Evolutionary conservation across 768 basidiomycete species (phyloP), one percentile per base, ranked within the genome.

Genomic region (Lentinula aciculospora): DNA sequence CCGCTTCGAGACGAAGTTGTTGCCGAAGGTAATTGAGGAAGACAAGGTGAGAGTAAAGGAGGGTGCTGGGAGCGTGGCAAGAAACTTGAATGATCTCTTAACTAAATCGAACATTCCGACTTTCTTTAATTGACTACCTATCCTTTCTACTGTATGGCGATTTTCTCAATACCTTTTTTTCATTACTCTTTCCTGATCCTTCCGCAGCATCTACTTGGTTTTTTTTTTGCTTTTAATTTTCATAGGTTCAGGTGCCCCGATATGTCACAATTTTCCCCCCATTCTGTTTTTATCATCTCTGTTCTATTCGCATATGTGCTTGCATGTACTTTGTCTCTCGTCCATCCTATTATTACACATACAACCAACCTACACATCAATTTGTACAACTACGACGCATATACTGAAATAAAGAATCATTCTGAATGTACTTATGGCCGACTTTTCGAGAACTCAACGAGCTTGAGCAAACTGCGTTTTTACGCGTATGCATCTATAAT

Each of bases 41-140:
- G 87, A 91, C 60, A 78, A 76, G 67, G 88, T 83, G 65, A 80
- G 69, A 64, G 88, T 92, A 50, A 80, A 81, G 70, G 79, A 81
- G 58, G 90, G 85, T n/a, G 87, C 87, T 1, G 89, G 88, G 27
- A 71, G 72, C 28, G 90, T 93, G 53, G 85, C 82, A 49, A 76
- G 89, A 61, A 80, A 75, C 67, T 76, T 92, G 57, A 90, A 86
- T 69, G 84, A 88, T 64, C 73, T 92, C 54, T 72, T 91, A 75
- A 77, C 73, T 51, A 80, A 75, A 62, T 73, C 75, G 66, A 79
- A 80, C 47, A 64, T 68, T 60, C 73, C 74, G 48, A 72, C 71
- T 57, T 53, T 66, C 21, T 69, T 74, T 69, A 71, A 70, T 61
- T 66, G 64, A 67, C 25, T 37, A 8, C 36, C 9, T 39, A 36